Evolutionary conservation across 352 stramenopile genomes (phyloP).

Genomic region (Phytopythium vexans): DNA sequence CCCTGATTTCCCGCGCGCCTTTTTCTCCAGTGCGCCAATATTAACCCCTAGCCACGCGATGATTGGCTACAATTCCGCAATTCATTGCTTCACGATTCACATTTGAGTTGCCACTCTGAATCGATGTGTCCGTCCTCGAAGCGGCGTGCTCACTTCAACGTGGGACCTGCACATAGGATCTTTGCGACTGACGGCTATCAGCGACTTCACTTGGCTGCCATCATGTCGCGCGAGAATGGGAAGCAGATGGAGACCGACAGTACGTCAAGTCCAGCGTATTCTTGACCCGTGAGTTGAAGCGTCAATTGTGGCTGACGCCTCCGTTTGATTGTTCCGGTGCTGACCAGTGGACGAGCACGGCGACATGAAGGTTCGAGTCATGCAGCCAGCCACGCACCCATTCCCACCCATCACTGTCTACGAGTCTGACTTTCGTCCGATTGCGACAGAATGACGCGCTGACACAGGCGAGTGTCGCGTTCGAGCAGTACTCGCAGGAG

Average conservation of each 20-base stretch:
- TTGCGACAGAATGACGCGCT: constrained; percentile 54
- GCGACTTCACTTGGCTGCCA: neutral
- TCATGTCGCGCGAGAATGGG: constrained; percentile 54
- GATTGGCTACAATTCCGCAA: constrained; percentile 1
- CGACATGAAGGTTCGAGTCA: constrained; percentile 63
- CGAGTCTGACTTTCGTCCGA: neutral
- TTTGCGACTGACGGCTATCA: no score
- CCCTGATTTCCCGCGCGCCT: constrained; percentile 4
- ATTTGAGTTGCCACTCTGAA: constrained; percentile 3
- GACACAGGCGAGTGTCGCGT: constrained; percentile 53
- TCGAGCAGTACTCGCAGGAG: constrained; percentile 77
- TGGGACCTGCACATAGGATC: no score
- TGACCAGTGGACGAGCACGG: constrained; percentile 76
- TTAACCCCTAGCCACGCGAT: neutral
- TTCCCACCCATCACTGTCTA: neutral
- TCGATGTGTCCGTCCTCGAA: no score
- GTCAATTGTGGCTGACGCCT: neutral
- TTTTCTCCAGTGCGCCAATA: constrained; percentile 3
- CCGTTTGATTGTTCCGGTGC: neutral
- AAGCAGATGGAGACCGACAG: constrained; percentile 86
- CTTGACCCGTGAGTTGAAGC: no score
- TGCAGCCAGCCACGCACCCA: neutral
- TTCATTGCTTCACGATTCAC: neutral
- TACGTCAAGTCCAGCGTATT: constrained; percentile 14
- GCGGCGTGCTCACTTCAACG: no score